Conservation (phyloP, 495 filamentous ascomycete species). For the Rhypophila decipiens region DNA sequence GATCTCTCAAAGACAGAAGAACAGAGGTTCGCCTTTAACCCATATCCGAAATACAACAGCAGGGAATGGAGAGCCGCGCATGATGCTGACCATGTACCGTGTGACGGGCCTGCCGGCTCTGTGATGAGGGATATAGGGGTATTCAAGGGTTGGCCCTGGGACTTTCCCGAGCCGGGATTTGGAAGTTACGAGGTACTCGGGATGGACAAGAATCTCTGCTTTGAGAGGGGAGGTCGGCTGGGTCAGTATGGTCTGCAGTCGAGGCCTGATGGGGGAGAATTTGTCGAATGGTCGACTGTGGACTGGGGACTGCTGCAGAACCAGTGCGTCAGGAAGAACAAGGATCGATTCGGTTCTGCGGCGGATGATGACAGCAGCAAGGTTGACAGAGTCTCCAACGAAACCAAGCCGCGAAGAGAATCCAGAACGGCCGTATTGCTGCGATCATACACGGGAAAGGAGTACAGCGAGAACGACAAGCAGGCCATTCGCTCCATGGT, state of each 20-base stretch:
- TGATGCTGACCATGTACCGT: slow-evolving; percentile 29
- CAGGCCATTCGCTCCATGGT: slow-evolving; percentile 67
- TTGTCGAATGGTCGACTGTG: slow-evolving; percentile 58
- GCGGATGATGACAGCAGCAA: background rate
- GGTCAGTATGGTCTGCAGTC: slow-evolving; percentile 71
- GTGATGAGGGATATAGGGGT: slow-evolving; percentile 31
- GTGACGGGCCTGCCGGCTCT: slow-evolving; percentile 28
- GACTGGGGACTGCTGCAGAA: slow-evolving; percentile 67
- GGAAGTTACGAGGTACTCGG: slow-evolving; percentile 70
- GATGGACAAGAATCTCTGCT: slow-evolving; percentile 77
- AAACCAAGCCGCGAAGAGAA: slow-evolving; percentile 20
- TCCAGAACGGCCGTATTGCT: slow-evolving; percentile 63
- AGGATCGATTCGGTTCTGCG: slow-evolving; percentile 46
- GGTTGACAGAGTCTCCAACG: slow-evolving; percentile 2
- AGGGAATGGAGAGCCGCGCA: slow-evolving; percentile 21
- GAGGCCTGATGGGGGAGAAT: slow-evolving; percentile 26
- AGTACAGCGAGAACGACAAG: slow-evolving; percentile 65
- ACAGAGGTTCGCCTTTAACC: slow-evolving; percentile 36
- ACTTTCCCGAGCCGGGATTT: slow-evolving; percentile 71
- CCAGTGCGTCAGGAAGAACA: slow-evolving; percentile 56
- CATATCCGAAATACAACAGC: slow-evolving; percentile 43
- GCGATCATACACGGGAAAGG: slow-evolving; percentile 59
- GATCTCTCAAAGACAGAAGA: slow-evolving; percentile 22
- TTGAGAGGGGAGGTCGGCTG: slow-evolving; percentile 79
- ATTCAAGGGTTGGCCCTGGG: slow-evolving; percentile 56